Conservation (phyloP, 306 rosid genomes). For the Hylodesmum podocarpum region DNA sequence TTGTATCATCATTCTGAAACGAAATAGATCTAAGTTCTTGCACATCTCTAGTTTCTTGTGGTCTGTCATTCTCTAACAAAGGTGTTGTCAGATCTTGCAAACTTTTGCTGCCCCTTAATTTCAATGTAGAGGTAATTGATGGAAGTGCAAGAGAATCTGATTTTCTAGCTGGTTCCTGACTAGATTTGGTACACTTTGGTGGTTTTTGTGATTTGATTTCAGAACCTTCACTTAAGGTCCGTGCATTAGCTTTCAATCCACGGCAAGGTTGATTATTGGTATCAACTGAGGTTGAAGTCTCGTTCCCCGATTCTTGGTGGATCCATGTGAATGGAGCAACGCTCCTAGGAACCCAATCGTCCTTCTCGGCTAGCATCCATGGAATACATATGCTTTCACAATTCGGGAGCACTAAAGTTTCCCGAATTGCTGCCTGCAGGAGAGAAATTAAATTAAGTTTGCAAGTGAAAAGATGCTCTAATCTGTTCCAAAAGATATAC, state of each 20-base stretch:
- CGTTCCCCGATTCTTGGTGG: conserved; percentile 59
- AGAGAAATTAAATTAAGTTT: conserved; percentile 37
- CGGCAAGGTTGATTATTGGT: conserved; percentile 28
- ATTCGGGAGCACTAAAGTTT: conserved; percentile 83
- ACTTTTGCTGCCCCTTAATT: conserved; percentile 37
- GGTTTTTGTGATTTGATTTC: conserved; percentile 34
- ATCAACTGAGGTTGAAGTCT: conserved; percentile 40
- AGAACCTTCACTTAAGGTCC: conserved; percentile 33
- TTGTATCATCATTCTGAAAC: background rate
- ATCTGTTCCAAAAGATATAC: background rate
- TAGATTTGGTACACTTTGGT: conserved; percentile 26
- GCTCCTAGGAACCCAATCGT: conserved; percentile 78
- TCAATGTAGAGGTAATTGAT: conserved; percentile 21
- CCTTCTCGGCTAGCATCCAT: conserved; percentile 91
- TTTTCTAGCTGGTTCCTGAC: conserved; percentile 41
- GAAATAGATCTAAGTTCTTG: conserved; percentile 42
- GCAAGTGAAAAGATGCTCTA: background rate
- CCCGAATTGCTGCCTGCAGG: conserved; percentile 70
- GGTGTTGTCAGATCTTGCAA: conserved; percentile 49
- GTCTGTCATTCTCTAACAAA: conserved; percentile 43
- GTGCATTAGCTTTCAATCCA: conserved; percentile 41
- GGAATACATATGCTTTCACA: conserved; percentile 63
- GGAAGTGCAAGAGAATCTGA: conserved; percentile 35
- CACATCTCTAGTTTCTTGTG: conserved; percentile 29
- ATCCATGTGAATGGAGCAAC: conserved; percentile 84